These are phyloP conservation scores for Talaromyces sp. DNA, from an alignment of 2,329 filamentous ascomycete genomes.

Conservation along the genomic window DNA sequence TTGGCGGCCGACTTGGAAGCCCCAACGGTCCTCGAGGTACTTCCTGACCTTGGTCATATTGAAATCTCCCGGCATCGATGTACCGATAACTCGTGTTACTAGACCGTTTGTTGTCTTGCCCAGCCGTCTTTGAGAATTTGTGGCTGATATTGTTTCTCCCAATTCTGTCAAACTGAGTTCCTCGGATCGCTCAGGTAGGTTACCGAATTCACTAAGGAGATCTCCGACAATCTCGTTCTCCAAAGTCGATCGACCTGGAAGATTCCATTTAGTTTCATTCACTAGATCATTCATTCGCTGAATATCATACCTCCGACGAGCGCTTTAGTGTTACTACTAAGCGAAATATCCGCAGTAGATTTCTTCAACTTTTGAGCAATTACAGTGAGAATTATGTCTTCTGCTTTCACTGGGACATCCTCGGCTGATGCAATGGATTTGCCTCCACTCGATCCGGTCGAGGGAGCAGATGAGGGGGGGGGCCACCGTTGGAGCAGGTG, in stretches of 20 bases:
- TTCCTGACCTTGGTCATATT: constrained; percentile 95
- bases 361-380: constrained; percentile 99
- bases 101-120: constrained; percentile 93
- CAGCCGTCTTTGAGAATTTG: constrained; percentile 92
- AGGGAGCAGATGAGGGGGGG: not conserved
- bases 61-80: constrained; percentile 99
- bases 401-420: constrained; percentile 80
- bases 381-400: constrained; percentile 82
- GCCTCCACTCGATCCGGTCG: not conserved
- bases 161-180: constrained; percentile 94
- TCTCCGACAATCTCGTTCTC: constrained; percentile 99
- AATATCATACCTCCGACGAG: constrained; percentile 42
- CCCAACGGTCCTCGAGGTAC: constrained; percentile 91
- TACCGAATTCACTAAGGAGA: constrained; percentile 95
- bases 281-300: not conserved
- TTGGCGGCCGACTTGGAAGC: constrained; percentile 78
- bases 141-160: constrained; percentile 51
- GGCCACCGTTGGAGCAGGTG: constrained; percentile 65
- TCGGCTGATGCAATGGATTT: not conserved
- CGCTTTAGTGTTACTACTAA: constrained; percentile 97
- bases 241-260: constrained; percentile 86
- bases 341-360: constrained; percentile 75
- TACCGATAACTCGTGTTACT: constrained; percentile 89
- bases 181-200: constrained; percentile 96
- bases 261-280: not conserved